These are phyloP conservation scores for Cryptococcus sp. DNA, from an alignment of 1,284 basidiomycete genomes.

Conservation along the genomic window DNA sequence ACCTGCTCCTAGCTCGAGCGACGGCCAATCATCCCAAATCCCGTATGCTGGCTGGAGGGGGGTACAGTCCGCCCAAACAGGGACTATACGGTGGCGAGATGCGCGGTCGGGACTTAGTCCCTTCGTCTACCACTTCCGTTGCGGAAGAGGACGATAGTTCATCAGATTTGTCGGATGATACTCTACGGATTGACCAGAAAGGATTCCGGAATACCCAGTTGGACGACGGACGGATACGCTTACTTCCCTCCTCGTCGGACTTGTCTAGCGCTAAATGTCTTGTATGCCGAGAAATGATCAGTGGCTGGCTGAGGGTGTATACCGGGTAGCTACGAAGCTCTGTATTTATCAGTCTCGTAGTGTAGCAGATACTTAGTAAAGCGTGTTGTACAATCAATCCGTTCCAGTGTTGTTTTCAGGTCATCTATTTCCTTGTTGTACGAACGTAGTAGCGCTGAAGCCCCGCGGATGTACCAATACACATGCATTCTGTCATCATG, in stretches of 20 bases:
- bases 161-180: too few relatives aligned
- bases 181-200: not conserved
- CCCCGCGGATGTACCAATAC: conserved; percentile 6
- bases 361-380: too few relatives aligned
- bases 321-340: conserved; percentile 5
- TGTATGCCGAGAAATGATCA: conserved; percentile 21
- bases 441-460: not conserved
- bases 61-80: conserved; percentile 25
- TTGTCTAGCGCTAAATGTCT: conserved; percentile 15
- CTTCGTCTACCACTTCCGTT: too few relatives aligned
- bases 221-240: conserved; percentile 5
- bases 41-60: conserved; percentile 30
- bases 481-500: conserved; percentile 9
- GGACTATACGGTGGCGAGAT: conserved; percentile 30
- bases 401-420: too few relatives aligned
- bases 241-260: not conserved
- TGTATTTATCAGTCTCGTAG: too few relatives aligned
- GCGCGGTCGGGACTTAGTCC: conserved; percentile 14
- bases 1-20: conserved; percentile 29
- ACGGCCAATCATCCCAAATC: conserved; percentile 31
- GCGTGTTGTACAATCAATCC: too few relatives aligned
- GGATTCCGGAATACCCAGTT: not conserved
- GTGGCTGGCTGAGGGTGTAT: conserved; percentile 26
- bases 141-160: not conserved
- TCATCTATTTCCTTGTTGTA: not conserved